These are phyloP conservation scores for Botryotinia convoluta DNA, from an alignment of 2,329 filamentous ascomycete species.

Conservation along the genomic window DNA sequence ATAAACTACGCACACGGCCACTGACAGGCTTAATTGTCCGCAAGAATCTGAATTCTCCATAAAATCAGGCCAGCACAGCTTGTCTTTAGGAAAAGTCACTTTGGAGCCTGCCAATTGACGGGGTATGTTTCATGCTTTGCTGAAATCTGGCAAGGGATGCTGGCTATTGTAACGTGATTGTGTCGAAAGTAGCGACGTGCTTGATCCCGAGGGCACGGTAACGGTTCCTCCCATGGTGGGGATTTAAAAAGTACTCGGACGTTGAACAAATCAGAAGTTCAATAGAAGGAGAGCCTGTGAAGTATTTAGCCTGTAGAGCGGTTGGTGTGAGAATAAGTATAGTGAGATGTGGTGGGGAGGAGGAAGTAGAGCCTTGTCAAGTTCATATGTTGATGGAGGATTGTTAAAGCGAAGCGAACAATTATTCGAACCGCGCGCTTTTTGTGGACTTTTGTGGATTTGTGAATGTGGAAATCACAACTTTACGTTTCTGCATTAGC, in stretches of 20 bases:
- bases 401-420: slow-evolving; percentile 13
- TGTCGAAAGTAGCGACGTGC: slow-evolving; percentile 8
- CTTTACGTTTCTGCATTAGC: slow-evolving; percentile 10
- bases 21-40: not conserved
- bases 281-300: slow-evolving; percentile 3
- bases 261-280: slow-evolving; percentile 1
- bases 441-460: slow-evolving; percentile 12
- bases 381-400: slow-evolving; percentile 9
- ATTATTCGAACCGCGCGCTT: slow-evolving; percentile 12
- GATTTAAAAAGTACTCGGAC: not conserved
- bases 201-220: slow-evolving; percentile 17
- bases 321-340: not conserved
- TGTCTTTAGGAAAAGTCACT: not conserved
- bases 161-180: slow-evolving; percentile 6
- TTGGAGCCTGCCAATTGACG: not conserved
- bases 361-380: slow-evolving; percentile 9
- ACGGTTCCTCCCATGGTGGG: slow-evolving; percentile 1
- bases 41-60: not conserved
- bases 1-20: not conserved
- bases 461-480: slow-evolving; percentile 2
- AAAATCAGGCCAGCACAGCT: not conserved
- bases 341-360: not conserved
- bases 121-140: slow-evolving; percentile 12
- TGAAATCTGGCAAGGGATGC: not conserved
- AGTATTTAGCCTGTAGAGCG: not conserved